phyloP scores from a whole-genome alignment of 2,329 filamentous ascomycete species.

The Ophiostoma piceae region DNA sequence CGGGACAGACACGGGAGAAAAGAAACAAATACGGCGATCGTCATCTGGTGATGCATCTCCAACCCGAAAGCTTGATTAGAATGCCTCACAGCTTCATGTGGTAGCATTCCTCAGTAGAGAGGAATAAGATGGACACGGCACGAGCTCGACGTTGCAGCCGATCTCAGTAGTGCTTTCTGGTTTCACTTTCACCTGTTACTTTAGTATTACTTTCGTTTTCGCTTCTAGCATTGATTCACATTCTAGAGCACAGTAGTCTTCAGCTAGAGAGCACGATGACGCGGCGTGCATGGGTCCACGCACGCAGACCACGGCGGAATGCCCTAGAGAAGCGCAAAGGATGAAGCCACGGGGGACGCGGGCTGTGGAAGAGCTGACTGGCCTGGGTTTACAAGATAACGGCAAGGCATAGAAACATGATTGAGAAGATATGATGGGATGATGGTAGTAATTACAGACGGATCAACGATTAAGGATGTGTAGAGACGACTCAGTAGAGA shows the following conservation, averaged over 20 bases:
- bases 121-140: not conserved
- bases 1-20: not conserved
- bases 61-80: not conserved
- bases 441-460: not conserved
- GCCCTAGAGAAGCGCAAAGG: not conserved
- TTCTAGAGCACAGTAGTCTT: not conserved
- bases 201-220: no score
- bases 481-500: no score
- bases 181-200: no score
- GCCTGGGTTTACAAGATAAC: not conserved
- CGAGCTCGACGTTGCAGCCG: not conserved
- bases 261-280: not conserved
- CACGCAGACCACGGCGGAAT: constrained; percentile 1
- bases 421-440: not conserved
- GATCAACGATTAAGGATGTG: not conserved
- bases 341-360: not conserved
- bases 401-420: not conserved
- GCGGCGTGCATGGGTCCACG: constrained; percentile 4
- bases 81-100: not conserved
- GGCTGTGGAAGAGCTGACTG: not conserved
- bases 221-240: no score
- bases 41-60: not conserved
- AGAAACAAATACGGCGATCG: not conserved
- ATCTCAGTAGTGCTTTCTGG: not conserved
- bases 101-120: not conserved